Base-by-base conservation (phyloP, 2,329 filamentous ascomycete genomes). In the Colletotrichum sp. region DNA sequence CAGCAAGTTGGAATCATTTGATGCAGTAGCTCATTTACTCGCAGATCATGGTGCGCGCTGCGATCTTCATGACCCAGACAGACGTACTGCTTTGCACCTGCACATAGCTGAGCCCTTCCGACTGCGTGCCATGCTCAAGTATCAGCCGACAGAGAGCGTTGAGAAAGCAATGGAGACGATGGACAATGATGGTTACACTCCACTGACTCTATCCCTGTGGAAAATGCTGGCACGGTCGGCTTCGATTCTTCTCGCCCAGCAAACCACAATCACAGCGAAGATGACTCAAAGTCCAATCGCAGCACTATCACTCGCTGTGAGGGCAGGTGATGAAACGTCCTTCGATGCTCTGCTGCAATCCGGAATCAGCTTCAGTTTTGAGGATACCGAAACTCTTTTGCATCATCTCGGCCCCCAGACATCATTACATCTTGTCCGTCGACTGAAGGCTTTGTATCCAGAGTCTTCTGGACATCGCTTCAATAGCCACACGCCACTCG, bases 391-490 rank as follows among this genome's bases (percentile, higher is more conserved):
- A 12, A 55, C 9, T 10, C 61, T 12, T 8, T 3, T 71, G 6
- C 32, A 71, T 10, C 7, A 58, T n/a, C 0, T 71, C 0, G 18
- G 61, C 16, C 6, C 15, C 6, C 1, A 7, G 0, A 5, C 32
- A 18, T 58, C 16, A 1, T 0, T 60, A 0, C 7, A 13, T 3
- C 60, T 65, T 6, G 12, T 32, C 6, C 43, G 34, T 8, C 43
- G 48, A 18, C 25, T 71, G 0, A 71, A 60, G 6, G 16, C 43
- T 5, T 22, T 66, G 6, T 71, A 71, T n/a, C 9, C 70, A 2
- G 15, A 18, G 3, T 2, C n/a, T 2, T 32, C 2, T 2, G 22
- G 0, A 2, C 9, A 10, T 12, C n/a, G 13, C 7, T 2, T 25
- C 22, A 5, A 16, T 10, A 7, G 12, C 9, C 1, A 39, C 12